phyloP scores from a whole-genome alignment of 495 filamentous ascomycete genomes.

The Friedmanniomyces endolithicus region DNA sequence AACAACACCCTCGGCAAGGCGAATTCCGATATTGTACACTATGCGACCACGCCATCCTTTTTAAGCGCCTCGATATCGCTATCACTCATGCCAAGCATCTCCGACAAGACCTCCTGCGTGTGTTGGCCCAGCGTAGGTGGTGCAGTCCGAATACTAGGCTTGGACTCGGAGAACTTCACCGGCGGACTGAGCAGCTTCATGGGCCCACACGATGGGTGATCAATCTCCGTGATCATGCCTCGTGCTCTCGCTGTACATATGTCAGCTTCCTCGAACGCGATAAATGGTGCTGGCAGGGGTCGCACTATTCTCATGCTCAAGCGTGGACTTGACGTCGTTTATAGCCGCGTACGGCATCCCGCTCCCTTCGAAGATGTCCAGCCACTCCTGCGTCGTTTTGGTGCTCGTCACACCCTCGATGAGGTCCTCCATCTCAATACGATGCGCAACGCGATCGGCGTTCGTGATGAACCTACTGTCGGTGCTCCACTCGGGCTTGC shows the following conservation, averaged over 20 bases:
- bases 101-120: slow-evolving; percentile 69
- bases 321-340: slow-evolving; percentile 74
- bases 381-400: slow-evolving; percentile 78
- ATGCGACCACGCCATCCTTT: slow-evolving; percentile 57
- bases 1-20: no score
- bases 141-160: slow-evolving; percentile 60
- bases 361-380: slow-evolving; percentile 72
- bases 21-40: slow-evolving; percentile 13
- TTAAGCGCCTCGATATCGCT: slow-evolving; percentile 51
- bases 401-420: slow-evolving; percentile 62
- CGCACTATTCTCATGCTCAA: slow-evolving; percentile 71
- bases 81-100: slow-evolving; percentile 51
- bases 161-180: slow-evolving; percentile 80
- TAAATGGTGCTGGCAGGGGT: background rate
- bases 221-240: slow-evolving; percentile 75
- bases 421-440: slow-evolving; percentile 57
- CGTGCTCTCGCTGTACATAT: slow-evolving; percentile 52
- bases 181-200: slow-evolving; percentile 92
- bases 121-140: slow-evolving; percentile 87
- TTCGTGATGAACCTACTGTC: slow-evolving; percentile 70
- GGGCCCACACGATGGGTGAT: slow-evolving; percentile 69
- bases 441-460: slow-evolving; percentile 66
- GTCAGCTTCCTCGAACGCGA: background rate
- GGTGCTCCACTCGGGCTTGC: slow-evolving; percentile 64
- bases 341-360: slow-evolving; percentile 93